Conservation (phyloP, 331 rosid genomes). For the Arachis monticola region DNA sequence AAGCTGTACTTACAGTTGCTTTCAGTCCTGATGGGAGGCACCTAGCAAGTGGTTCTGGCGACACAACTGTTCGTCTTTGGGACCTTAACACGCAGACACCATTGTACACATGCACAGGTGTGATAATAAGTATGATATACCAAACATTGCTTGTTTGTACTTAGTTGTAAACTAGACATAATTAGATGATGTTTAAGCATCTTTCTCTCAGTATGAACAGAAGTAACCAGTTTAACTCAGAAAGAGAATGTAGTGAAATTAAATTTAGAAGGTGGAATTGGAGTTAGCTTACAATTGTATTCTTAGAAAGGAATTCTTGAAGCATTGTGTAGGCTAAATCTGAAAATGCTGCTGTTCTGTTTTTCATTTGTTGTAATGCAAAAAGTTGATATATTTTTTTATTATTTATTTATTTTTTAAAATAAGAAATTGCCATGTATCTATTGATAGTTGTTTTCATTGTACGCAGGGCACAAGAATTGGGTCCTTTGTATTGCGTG, state of each 20-base stretch:
- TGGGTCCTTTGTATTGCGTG: slow-evolving; percentile 97
- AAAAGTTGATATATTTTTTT: not conserved
- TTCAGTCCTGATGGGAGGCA: slow-evolving; percentile 94
- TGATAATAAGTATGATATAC: slow-evolving; percentile 3
- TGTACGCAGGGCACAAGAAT: slow-evolving; percentile 78
- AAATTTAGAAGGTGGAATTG: not conserved
- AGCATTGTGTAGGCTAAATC: slow-evolving; percentile 22
- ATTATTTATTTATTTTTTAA: no score
- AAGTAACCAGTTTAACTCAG: slow-evolving; percentile 8
- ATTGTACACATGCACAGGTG: slow-evolving; percentile 85
- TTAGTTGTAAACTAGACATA: not conserved
- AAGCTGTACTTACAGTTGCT: slow-evolving; percentile 84
- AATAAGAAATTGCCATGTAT: not conserved
- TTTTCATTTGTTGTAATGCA: not conserved
- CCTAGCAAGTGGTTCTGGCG: slow-evolving; percentile 98
- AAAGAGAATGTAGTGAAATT: not conserved
- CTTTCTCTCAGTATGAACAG: slow-evolving; percentile 2
- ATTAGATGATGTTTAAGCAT: slow-evolving; percentile 1
- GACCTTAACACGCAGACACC: slow-evolving; percentile 94
- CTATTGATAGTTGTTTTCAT: slow-evolving; percentile 20
- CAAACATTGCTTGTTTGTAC: not conserved
- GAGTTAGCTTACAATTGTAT: slow-evolving; percentile 15
- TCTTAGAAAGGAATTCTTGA: slow-evolving; percentile 12
- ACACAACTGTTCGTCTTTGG: slow-evolving; percentile 91
- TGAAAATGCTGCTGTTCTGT: slow-evolving; percentile 8